phyloP scores from a whole-genome alignment of 148 eudicot genomes.

The Salicornia ramosissima region DNA sequence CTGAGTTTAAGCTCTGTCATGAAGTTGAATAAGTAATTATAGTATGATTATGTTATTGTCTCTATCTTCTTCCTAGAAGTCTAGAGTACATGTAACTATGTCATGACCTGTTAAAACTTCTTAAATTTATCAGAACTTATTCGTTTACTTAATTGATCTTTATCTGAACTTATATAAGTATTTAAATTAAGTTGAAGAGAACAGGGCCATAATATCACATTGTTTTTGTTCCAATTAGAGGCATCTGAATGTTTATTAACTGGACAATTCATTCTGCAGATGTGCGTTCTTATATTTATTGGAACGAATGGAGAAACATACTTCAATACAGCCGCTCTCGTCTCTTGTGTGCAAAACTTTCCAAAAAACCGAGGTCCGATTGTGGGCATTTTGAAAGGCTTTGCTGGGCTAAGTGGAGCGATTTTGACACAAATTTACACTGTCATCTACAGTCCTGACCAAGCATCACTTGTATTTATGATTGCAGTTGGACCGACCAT shows the following conservation, averaged over 20 bases:
- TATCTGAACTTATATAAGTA: no score
- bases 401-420: slow-evolving; percentile 90
- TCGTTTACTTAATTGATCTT: no score
- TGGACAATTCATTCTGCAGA: slow-evolving; percentile 37
- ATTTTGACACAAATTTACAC: slow-evolving; percentile 72
- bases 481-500: slow-evolving; percentile 89
- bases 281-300: slow-evolving; percentile 79
- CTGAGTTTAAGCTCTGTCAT: background rate
- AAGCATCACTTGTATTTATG: slow-evolving; percentile 90
- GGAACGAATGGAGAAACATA: slow-evolving; percentile 94
- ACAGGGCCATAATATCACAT: background rate
- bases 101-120: no score
- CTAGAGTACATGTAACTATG: no score
- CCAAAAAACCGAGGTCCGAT: slow-evolving; percentile 87
- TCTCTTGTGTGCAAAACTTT: slow-evolving; percentile 94
- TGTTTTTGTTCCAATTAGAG: background rate
- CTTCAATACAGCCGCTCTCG: slow-evolving; percentile 81
- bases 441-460: slow-evolving; percentile 58
- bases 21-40: background rate
- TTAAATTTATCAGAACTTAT: no score
- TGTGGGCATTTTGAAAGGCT: slow-evolving; percentile 92
- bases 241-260: slow-evolving; percentile 1
- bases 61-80: no score
- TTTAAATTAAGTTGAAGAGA: no score
- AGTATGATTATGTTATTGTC: no score